Conservation (phyloP, 2,329 filamentous ascomycete genomes). For the Trichoderma sp. region DNA sequence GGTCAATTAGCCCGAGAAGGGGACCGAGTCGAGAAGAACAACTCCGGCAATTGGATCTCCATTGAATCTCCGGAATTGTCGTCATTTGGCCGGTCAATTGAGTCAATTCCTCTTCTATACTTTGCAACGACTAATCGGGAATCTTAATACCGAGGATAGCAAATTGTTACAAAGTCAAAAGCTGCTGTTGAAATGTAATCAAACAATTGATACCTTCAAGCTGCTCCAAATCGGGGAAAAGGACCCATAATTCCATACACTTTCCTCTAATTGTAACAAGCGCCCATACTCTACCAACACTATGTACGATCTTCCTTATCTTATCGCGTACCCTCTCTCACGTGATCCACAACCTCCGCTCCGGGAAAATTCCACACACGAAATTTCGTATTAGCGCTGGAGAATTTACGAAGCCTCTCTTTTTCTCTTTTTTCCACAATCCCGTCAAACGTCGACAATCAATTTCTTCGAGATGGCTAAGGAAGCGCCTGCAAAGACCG, state of each 20-base stretch:
- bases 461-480: conserved; percentile 58
- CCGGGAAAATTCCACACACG: conserved; percentile 32
- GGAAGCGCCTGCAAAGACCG: conserved; percentile 61
- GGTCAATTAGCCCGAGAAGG: neutral
- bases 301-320: neutral
- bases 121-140: neutral
- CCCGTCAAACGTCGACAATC: conserved; percentile 37
- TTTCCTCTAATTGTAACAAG: neutral
- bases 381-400: neutral
- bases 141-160: neutral
- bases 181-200: neutral
- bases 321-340: conserved; percentile 36
- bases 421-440: conserved; percentile 25
- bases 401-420: neutral
- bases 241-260: neutral
- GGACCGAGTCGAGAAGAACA: neutral
- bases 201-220: no score
- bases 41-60: neutral
- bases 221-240: neutral
- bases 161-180: neutral
- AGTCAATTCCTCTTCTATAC: neutral
- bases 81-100: conserved; percentile 1
- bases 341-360: conserved; percentile 39
- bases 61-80: neutral
- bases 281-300: neutral